Conservation (phyloP, 192 early-diverging fungal genomes). For the Podila epicladia region DNA sequence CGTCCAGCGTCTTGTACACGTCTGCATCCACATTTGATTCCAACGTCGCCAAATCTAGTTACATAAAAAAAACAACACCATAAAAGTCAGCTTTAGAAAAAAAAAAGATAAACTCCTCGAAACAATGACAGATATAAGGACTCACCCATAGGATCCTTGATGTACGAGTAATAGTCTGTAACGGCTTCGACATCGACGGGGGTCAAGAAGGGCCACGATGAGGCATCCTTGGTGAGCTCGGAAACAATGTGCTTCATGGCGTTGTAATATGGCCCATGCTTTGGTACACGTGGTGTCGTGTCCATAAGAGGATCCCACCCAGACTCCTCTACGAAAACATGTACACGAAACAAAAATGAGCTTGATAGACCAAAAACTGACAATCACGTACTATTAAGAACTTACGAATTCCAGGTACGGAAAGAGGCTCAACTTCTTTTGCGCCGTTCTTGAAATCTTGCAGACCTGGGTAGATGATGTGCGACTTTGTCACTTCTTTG, state of each 20-base stretch:
- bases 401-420: conserved; percentile 88
- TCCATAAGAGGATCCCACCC: conserved; percentile 96
- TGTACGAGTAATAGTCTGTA: conserved; percentile 94
- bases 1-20: conserved; percentile 81
- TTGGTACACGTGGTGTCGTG: conserved; percentile 53
- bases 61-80: background rate
- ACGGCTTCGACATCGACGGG: conserved; percentile 91
- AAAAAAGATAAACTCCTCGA: background rate
- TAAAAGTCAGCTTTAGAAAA: background rate
- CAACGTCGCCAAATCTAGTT: conserved; percentile 83
- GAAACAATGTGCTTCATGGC: conserved; percentile 79
- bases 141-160: conserved; percentile 96
- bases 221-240: conserved; percentile 79
- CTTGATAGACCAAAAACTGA: background rate
- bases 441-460: conserved; percentile 71
- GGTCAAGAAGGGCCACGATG: conserved; percentile 94
- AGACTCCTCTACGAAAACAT: conserved; percentile 69
- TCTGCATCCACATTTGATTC: conserved; percentile 86
- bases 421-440: conserved; percentile 75
- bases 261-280: conserved; percentile 66
- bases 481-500: conserved; percentile 73
- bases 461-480: conserved; percentile 84
- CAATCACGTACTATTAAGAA: background rate
- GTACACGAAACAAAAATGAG: background rate
- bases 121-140: background rate